Base-by-base conservation (phyloP, 352 stramenopile species). In the Phytopythium aichiense region DNA sequence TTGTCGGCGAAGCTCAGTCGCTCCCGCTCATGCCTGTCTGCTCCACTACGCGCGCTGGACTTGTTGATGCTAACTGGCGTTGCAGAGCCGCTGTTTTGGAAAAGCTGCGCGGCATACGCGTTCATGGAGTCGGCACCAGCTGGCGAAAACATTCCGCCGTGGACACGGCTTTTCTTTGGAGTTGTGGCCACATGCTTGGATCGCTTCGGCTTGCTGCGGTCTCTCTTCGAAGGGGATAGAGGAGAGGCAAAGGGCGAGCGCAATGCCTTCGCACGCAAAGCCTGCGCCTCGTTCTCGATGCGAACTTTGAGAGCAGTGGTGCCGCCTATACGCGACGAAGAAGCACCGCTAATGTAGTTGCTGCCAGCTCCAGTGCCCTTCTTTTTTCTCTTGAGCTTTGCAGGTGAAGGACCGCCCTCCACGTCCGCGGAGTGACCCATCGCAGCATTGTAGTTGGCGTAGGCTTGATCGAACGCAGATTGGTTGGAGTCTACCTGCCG, bases 1-100 rank as follows among this genome's bases (percentile, higher is more conserved):
- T 94, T 94, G 50, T 94, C 83, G 12, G 85, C 85, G 66, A 94
- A 94, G 25, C 80, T 92, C 48, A 94, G 51, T 8, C 85, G 69
- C 40, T 89, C 79, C 15, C 74, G 72, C 49, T 91, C 81, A 72
- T 76, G 40, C 76, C 72, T 12, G 57, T 62, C 31, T 64, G 63
- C 1, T 61, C 69, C 42, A 4, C 18, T 28, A 77, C 42, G 52
- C 6, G 52, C 35, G 5, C 52, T 58, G 7, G 33, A 9, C 43
- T 49, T 70, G 31, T 59, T 60, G 31, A 23, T 64, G 13, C 43
- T 56, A 20, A 35, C 23, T 22, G 58, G 45, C 9, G 48, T 53
- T 3, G 58, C 59, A 56, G 45, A 63, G 7, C 38, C 51, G 40
- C 77, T 76, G 3, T 87, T 77, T 49, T 81, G 69, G 46, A 90